phyloP scores from a whole-genome alignment of 257 asterid species.

The Echites panduratus region DNA sequence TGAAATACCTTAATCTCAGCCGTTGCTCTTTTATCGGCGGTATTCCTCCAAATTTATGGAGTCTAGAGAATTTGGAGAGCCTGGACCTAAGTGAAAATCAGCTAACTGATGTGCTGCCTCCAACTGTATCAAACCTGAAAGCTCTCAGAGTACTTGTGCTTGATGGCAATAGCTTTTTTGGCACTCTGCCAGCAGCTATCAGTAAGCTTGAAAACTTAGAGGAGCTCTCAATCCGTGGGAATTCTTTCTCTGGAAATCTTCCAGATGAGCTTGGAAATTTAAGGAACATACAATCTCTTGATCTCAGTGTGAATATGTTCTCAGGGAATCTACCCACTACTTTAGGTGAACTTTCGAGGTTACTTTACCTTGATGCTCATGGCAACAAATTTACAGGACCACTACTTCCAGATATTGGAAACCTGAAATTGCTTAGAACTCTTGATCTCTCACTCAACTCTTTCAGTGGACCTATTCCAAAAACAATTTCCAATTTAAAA shows the following conservation, averaged over 20 bases:
- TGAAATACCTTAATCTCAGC: conserved; percentile 54
- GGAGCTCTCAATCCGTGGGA: conserved; percentile 53
- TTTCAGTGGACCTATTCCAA: conserved; percentile 45
- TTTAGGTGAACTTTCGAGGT: conserved; percentile 39
- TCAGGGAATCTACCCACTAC: conserved; percentile 53
- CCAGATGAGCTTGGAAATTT: conserved; percentile 55
- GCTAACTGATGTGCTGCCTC: conserved; percentile 44
- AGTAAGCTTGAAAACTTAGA: conserved; percentile 40
- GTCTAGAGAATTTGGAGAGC: conserved; percentile 37
- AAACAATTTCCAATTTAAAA: conserved; percentile 35
- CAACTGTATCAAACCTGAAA: conserved; percentile 30
- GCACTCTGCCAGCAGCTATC: conserved; percentile 44
- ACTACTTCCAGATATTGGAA: conserved; percentile 44
- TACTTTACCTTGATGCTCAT: conserved; percentile 40
- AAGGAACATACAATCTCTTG: conserved; percentile 42
- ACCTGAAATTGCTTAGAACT: conserved; percentile 32
- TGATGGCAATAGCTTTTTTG: conserved; percentile 50
- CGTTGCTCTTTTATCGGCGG: conserved; percentile 48
- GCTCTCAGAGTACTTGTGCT: conserved; percentile 47
- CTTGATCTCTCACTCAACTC: conserved; percentile 57
- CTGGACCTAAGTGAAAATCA: conserved; percentile 57
- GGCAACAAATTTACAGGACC: conserved; percentile 48
- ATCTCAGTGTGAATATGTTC: conserved; percentile 55
- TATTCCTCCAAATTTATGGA: conserved; percentile 44
- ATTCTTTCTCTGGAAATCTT: conserved; percentile 47